Evolutionary conservation across 2,329 filamentous ascomycete genomes (phyloP).

Genomic region (Phoma sp.): DNA sequence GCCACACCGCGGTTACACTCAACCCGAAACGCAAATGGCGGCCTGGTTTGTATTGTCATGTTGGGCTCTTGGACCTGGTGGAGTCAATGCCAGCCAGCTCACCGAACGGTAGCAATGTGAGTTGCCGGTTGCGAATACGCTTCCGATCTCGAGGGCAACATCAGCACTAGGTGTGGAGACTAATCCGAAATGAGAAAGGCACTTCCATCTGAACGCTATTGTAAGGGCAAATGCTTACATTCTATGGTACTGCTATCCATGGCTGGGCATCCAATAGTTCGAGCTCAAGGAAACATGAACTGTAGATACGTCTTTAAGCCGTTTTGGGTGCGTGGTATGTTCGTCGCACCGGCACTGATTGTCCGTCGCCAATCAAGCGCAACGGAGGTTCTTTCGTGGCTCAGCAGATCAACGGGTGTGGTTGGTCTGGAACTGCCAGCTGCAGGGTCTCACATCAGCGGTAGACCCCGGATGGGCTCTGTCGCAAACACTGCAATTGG

Average conservation of each 20-base stretch:
- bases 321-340: neutral
- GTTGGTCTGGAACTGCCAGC: constrained; percentile 15
- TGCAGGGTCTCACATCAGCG: constrained; percentile 17
- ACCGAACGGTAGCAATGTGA: neutral
- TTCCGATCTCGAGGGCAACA: constrained; percentile 1
- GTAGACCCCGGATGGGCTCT: neutral
- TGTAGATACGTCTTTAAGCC: neutral
- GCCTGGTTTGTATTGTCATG: neutral
- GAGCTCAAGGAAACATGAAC: neutral
- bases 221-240: neutral
- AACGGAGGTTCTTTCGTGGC: constrained; percentile 3
- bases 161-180: neutral
- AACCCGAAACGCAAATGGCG: neutral
- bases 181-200: neutral
- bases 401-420: neutral
- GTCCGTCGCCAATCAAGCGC: neutral
- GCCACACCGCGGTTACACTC: neutral
- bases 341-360: neutral
- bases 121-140: neutral
- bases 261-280: neutral
- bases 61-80: neutral
- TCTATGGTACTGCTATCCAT: neutral
- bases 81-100: neutral
- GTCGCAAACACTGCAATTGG: neutral
- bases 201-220: neutral